A percentile compares a stretch with the other conserved stretches of the same genome.
phyloP scores from a whole-genome alignment of 176 grass and related monocot genomes.

The Coix lacrymajobi region DNA sequence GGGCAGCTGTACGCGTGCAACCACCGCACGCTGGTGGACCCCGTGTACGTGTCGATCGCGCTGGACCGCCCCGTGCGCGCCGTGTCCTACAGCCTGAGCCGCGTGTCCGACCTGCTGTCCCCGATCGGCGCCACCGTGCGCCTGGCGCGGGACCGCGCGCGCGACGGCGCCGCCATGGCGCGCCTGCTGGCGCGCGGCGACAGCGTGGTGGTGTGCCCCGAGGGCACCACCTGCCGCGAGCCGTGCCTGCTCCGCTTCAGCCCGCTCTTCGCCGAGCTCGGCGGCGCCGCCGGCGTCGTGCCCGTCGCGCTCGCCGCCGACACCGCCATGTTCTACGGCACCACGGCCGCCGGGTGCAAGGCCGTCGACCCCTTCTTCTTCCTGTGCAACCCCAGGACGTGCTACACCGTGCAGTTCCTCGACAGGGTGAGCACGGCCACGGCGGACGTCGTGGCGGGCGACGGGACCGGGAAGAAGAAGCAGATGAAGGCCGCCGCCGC shows the following conservation, averaged over 20 bases:
- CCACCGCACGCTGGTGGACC: constrained; percentile 81
- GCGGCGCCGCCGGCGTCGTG: constrained; percentile 29
- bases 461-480: too few relatives aligned
- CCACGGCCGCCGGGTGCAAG: constrained; percentile 65
- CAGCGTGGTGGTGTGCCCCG: constrained; percentile 59
- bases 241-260: constrained; percentile 76
- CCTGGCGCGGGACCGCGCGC: constrained; percentile 39
- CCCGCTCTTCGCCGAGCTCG: constrained; percentile 66
- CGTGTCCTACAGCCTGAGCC: constrained; percentile 65
- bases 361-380: constrained; percentile 58
- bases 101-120: constrained; percentile 47
- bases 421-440: constrained; percentile 41
- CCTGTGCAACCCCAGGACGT: constrained; percentile 47
- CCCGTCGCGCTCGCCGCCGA: constrained; percentile 50
- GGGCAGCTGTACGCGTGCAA: constrained; percentile 69
- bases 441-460: not conserved
- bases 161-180: constrained; percentile 51
- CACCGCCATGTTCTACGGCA: constrained; percentile 56
- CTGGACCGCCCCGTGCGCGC: constrained; percentile 43
- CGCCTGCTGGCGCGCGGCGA: constrained; percentile 24
- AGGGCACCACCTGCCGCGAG: constrained; percentile 72
- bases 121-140: constrained; percentile 54
- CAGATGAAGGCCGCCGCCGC: not conserved
- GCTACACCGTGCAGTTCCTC: constrained; percentile 60
- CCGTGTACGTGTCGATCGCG: constrained; percentile 65